Evolutionary conservation across 768 basidiomycete species (phyloP), one percentile per base, ranked within the genome.

Genomic region (Auriscalpium orientale): DNA sequence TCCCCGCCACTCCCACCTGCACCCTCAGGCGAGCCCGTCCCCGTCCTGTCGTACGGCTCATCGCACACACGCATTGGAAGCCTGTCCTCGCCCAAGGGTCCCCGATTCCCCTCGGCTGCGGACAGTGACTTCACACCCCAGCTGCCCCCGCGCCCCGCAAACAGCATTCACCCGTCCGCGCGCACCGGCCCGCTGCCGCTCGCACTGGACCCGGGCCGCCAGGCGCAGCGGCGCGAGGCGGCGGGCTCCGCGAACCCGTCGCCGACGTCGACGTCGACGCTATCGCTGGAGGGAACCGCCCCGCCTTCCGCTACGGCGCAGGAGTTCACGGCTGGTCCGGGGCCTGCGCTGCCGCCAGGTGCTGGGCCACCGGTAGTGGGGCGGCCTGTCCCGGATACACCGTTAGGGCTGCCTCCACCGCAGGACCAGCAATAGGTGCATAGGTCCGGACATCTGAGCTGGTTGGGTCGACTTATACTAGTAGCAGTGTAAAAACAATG

Each of bases 131-230:
- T 91, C 60, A 78, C 83, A 0, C 89, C 89, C 0, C 78, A 77
- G 38, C 74, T 90, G 20, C 89, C 89, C 8, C 64, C 78, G 5
- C 80, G 85, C 28, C 89, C 89, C 3, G 72, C 79, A 13, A 79
- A 76, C 47, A 91, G 89, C 64, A 91, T 91, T 53, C 89, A 91
- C 60, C 89, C 89, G 12, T 89, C 88, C 12, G 72, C 81, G 21
- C 80, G 87, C 28, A 46, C 38, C 49, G 49, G 46, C 21, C 40
- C 56, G 38, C 49, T 49, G 5, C 53, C 47, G 58, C 40, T 18
- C 15, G 40, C 40, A 8, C 40, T 43, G 15, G 15, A 43, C 13
- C 15, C 40, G 13, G 40, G 7, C 13, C 15, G 40, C 13, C 40
- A 43, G 40, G 40, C 13, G 40, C 40, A 43, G 5, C 13, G 40